These are phyloP conservation scores for Lagenidium sp. DNA, from an alignment of 352 stramenopile genomes.

Conservation along the genomic window DNA sequence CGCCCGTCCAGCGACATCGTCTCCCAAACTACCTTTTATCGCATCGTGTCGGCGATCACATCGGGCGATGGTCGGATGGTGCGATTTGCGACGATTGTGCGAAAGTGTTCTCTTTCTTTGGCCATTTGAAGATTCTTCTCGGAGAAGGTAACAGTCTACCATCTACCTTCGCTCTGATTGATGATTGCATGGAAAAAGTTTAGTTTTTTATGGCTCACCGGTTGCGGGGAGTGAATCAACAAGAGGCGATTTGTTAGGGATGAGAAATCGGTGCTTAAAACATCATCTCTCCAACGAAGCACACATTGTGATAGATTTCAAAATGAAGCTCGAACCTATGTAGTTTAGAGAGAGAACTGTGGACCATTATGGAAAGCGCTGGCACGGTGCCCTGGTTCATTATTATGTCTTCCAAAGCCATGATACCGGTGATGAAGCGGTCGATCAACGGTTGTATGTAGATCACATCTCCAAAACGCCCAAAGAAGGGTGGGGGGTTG, in stretches of 20 bases:
- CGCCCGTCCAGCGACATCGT: neutral
- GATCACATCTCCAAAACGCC: too few species aligned
- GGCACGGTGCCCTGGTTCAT: conserved; percentile 17
- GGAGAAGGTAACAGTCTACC: too few species aligned
- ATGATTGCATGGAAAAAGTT: conserved; percentile 4
- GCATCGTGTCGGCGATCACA: conserved; percentile 4
- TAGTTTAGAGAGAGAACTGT: conserved; percentile 22
- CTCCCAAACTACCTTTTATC: conserved; percentile 7
- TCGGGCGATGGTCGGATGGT: conserved; percentile 1
- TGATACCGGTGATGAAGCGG: neutral
- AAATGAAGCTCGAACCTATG: conserved; percentile 22
- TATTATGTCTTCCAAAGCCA: conserved; percentile 4
- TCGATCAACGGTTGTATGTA: conserved; percentile 10
- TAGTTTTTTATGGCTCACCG: conserved; percentile 11
- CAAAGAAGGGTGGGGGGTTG: too few species aligned
- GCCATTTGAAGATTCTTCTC: neutral
- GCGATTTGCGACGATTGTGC: neutral
- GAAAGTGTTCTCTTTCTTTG: neutral
- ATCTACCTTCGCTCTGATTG: neutral
- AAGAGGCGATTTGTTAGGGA: conserved; percentile 1
- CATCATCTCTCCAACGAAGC: conserved; percentile 13
- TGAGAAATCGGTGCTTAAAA: neutral
- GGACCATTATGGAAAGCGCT: conserved; percentile 23
- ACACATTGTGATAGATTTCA: conserved; percentile 22
- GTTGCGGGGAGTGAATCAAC: conserved; percentile 13